Conservation (phyloP, 2,329 filamentous ascomycete species). For the Exophiala sp. region DNA sequence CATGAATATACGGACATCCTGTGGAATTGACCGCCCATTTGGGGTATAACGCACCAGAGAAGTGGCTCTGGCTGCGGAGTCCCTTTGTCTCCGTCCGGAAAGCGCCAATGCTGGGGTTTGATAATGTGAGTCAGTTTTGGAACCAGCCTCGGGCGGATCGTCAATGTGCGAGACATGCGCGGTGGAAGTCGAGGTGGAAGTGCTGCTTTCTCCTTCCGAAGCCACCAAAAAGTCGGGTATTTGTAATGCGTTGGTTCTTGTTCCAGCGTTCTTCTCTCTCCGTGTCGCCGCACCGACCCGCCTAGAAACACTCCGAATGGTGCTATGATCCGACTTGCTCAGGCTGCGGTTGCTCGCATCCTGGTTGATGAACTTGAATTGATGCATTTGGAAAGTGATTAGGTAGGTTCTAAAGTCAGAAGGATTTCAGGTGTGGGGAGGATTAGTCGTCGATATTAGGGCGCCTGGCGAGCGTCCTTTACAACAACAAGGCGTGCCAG, state of each 20-base stretch:
- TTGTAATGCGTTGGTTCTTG: conserved; percentile 6
- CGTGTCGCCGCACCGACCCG: conserved; percentile 13
- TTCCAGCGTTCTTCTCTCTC: conserved; percentile 2
- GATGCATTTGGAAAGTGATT: neutral
- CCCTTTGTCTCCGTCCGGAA: neutral
- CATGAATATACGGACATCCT: conserved; percentile 10
- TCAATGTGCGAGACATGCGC: neutral
- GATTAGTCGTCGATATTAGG: neutral
- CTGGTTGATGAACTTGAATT: conserved; percentile 14
- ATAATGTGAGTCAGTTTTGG: neutral
- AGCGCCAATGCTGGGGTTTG: neutral
- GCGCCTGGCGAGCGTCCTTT: too few relatives aligned
- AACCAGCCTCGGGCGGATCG: neutral
- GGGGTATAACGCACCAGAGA: conserved; percentile 1
- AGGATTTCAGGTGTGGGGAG: neutral
- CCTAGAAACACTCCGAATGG: conserved; percentile 13
- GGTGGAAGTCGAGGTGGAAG: neutral
- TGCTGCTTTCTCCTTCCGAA: neutral
- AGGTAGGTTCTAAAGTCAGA: neutral
- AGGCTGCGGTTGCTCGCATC: conserved; percentile 5
- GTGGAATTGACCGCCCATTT: conserved; percentile 1
- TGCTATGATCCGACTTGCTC: conserved; percentile 12
- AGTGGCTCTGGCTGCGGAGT: neutral
- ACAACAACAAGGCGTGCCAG: neutral
- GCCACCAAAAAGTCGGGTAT: conserved; percentile 8